Conservation (phyloP, 495 filamentous ascomycete genomes). For the Wilcoxina mikolae region DNA sequence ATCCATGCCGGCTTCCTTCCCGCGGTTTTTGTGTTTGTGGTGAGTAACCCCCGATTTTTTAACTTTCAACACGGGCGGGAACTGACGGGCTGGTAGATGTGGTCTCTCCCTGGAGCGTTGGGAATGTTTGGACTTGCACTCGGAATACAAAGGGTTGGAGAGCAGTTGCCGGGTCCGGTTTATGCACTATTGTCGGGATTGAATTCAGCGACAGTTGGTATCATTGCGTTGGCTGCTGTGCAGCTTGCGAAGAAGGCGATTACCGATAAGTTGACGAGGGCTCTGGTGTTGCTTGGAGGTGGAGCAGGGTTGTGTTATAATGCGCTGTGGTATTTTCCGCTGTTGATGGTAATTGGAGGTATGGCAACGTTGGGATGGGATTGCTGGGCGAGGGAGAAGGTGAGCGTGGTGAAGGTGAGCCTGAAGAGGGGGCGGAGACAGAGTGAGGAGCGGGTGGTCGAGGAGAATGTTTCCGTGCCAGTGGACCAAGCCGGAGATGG, state of each 20-base stretch:
- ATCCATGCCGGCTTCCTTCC: slow-evolving; percentile 49
- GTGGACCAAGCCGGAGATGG: background rate
- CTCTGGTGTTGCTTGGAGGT: slow-evolving; percentile 55
- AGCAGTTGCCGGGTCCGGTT: slow-evolving; percentile 47
- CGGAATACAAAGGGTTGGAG: slow-evolving; percentile 47
- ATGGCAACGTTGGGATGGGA: slow-evolving; percentile 46
- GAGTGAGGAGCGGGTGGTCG: slow-evolving; percentile 10
- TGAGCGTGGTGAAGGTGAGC: background rate
- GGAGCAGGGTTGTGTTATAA: slow-evolving; percentile 60
- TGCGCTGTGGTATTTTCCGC: slow-evolving; percentile 70
- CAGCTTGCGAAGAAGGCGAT: slow-evolving; percentile 61
- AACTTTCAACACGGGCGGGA: background rate
- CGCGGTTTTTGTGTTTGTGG: slow-evolving; percentile 51
- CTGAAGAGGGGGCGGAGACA: slow-evolving; percentile 1
- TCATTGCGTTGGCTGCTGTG: slow-evolving; percentile 64
- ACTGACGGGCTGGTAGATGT: background rate
- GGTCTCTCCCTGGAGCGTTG: slow-evolving; percentile 57
- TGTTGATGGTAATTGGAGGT: slow-evolving; percentile 49
- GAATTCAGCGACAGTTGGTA: slow-evolving; percentile 64
- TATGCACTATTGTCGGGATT: slow-evolving; percentile 67
- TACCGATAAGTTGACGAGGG: slow-evolving; percentile 52
- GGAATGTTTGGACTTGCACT: slow-evolving; percentile 62
- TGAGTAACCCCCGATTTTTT: slow-evolving; percentile 43
- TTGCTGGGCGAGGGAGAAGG: slow-evolving; percentile 16
- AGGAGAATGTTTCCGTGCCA: slow-evolving; percentile 4